Evolutionary conservation across 1,284 basidiomycete genomes (phyloP), one percentile per base, ranked within the genome.

Genomic region (Pascua sp.): DNA sequence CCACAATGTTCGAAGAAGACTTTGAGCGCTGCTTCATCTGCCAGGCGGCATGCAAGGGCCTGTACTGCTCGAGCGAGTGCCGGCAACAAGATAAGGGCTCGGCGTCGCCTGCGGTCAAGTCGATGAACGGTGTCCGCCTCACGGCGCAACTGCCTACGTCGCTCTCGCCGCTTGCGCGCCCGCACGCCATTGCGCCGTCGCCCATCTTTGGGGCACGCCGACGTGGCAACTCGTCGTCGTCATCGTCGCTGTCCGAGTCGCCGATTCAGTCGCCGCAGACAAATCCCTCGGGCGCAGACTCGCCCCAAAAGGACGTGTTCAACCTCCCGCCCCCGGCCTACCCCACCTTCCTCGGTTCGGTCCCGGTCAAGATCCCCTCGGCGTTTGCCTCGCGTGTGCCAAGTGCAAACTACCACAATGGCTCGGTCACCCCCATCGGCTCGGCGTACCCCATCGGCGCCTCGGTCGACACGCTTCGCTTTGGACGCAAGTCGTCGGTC

Each of bases 11-110:
- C 48, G 73, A 76, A 58, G 72, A 74, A 52, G 72, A 73, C 51
- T 71, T 70, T 51, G 70, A 72, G 52, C 60, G 68, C 51, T 76
- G 73, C 64, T 73, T 71, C 62, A 76, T 73, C 61, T 76, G 73
- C 62, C 66, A 72, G 57, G 52, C 59, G 55, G 65, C 71, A 38
- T 70, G 66, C 60, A 70, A 68, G 59, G 72, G 71, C n/a, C 65
- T 76, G 39, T 76, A 73, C 63, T 76, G 73, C 67, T 76, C 73
- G 2, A 64, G 67, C 4, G 67, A 71, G 47, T 76, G 73, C 62
- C 61, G 67, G 36, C 61, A 63, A 39, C 66, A 68, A 55, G 73
- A 76, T 63, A 69, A 67, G 60, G 72, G 72, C 24, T 63, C 64
- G 12, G 46, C 59, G 2, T 70, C 69, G 15, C 66, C 65, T 1